These are phyloP conservation scores for Globisporangium heterothallicum DNA, from an alignment of 352 stramenopile species.

Conservation along the genomic window DNA sequence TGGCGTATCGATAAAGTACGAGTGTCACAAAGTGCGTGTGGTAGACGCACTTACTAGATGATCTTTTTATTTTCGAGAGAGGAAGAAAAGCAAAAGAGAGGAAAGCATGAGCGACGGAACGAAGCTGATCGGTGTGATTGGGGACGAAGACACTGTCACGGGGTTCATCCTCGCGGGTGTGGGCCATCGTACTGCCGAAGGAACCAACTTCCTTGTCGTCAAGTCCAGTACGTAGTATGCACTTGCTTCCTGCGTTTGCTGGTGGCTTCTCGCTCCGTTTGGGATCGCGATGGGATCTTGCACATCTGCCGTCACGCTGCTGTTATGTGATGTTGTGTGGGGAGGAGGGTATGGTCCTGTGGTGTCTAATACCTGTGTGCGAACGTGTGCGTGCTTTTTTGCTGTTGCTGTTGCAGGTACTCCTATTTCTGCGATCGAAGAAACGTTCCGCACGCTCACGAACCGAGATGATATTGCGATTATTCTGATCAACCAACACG, in stretches of 20 bases:
- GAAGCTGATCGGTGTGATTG: conserved; percentile 86
- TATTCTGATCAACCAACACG: conserved; percentile 99
- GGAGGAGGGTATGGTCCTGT: too few relatives aligned
- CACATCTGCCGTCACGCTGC: too few relatives aligned
- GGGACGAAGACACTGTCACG: conserved; percentile 96
- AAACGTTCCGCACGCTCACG: conserved; percentile 91
- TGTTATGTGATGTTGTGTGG: too few relatives aligned
- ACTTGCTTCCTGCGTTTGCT: neutral
- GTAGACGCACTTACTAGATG: too few relatives aligned
- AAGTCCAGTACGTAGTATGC: conserved; percentile 78
- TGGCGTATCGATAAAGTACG: neutral
- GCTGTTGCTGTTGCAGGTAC: conserved; percentile 43
- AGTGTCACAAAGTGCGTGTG: neutral
- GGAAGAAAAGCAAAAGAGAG: conserved; percentile 1
- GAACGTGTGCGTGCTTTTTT: neutral
- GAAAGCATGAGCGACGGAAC: conserved; percentile 66
- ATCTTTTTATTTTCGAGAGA: conserved; percentile 4
- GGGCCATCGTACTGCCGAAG: conserved; percentile 92
- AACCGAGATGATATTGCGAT: conserved; percentile 96
- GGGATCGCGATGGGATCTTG: too few relatives aligned
- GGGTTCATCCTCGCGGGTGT: conserved; percentile 97
- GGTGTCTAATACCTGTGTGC: conserved; percentile 4
- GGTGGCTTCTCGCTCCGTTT: too few relatives aligned
- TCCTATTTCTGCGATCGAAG: conserved; percentile 85
- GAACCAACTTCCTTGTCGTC: conserved; percentile 97